Evolutionary conservation across 2,329 filamentous ascomycete genomes (phyloP).

Genomic region (Elsinoe batatas): DNA sequence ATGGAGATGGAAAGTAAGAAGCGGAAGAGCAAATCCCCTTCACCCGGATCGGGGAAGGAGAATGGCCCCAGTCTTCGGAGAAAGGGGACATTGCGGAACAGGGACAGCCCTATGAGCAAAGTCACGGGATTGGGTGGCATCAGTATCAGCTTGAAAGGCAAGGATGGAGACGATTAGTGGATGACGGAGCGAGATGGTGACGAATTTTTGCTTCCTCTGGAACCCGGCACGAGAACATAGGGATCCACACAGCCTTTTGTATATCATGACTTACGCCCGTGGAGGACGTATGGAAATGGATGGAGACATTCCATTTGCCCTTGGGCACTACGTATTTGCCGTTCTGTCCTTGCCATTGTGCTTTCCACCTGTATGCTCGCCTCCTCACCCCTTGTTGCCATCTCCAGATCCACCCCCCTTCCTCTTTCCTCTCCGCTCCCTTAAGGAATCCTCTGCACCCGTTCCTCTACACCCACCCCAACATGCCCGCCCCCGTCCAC

Average conservation of each 20-base stretch:
- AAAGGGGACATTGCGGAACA: conserved; percentile 35
- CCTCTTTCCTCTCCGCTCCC: neutral
- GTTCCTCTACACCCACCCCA: conserved; percentile 5
- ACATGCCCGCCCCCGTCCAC: conserved; percentile 23
- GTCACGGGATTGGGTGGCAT: conserved; percentile 21
- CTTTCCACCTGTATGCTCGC: too few relatives aligned
- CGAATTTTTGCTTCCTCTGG: neutral
- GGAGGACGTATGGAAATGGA: neutral
- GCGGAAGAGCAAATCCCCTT: conserved; percentile 13
- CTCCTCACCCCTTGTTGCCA: too few relatives aligned
- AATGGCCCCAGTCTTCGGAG: conserved; percentile 29
- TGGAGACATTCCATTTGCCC: too few relatives aligned
- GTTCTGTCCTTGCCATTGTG: too few relatives aligned
- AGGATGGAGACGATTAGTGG: neutral
- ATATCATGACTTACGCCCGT: conserved; percentile 1
- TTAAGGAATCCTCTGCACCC: too few relatives aligned
- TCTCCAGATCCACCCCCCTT: neutral
- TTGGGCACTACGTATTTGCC: too few relatives aligned
- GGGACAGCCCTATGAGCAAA: conserved; percentile 32
- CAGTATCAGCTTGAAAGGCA: conserved; percentile 18
- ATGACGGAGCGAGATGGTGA: neutral
- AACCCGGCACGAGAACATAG: neutral
- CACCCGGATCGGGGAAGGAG: conserved; percentile 18
- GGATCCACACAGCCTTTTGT: neutral
- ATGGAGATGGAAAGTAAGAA: conserved; percentile 4